phyloP scores from a whole-genome alignment of 139 green algal species.

The Limnomonas spitsbergensis region DNA sequence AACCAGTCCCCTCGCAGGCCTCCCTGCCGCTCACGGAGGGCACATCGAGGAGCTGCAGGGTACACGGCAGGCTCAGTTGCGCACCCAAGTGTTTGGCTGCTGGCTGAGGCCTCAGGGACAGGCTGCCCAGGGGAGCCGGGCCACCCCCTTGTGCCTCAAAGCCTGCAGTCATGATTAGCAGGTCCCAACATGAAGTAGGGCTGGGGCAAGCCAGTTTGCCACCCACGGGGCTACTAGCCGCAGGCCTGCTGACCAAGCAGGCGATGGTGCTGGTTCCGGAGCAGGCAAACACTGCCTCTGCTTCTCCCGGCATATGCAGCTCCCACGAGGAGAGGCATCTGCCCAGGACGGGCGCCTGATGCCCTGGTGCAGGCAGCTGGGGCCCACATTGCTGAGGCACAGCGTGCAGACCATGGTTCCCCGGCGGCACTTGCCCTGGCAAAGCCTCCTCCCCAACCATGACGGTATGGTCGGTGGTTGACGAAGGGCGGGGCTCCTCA shows the following conservation, averaged over 20 bases:
- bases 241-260: background rate
- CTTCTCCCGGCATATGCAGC: background rate
- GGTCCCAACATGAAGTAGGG: background rate
- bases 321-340: background rate
- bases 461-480: background rate
- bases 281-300: background rate
- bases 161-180: too few relatives aligned
- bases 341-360: background rate
- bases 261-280: background rate
- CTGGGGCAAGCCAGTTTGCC: background rate
- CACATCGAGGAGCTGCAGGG: background rate
- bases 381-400: background rate
- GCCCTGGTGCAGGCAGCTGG: background rate
- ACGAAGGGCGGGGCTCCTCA: too few relatives aligned
- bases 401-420: background rate
- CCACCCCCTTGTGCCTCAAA: background rate
- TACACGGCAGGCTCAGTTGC: background rate
- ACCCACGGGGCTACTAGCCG: background rate
- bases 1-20: background rate
- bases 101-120: background rate
- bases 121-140: background rate
- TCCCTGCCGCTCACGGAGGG: background rate
- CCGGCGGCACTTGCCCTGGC: background rate
- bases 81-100: background rate
- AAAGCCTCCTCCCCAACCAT: background rate